Evolutionary conservation across 129 eudicot species (phyloP), one percentile per base, ranked within the genome.

Genomic region (Oenanthe sinensis): DNA sequence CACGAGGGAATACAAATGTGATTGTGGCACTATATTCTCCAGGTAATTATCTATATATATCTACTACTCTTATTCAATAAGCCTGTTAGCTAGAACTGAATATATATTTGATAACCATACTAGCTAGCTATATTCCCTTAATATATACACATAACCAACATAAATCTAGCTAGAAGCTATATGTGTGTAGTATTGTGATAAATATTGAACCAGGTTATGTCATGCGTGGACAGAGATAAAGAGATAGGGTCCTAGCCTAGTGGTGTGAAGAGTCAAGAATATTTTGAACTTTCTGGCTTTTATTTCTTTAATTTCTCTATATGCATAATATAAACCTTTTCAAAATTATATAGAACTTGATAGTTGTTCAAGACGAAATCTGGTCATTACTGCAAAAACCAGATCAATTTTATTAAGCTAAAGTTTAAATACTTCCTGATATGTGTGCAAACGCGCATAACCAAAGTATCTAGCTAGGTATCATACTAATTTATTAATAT

Each of bases 11-110:
- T 93, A 93, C 80, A 91, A 83, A 84, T 94, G 98, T 79, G 93
- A 90, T 81, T 94, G 98, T 37, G 98, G 98, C 45, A 94, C 97
- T 17, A 86, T 91, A 60, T 94, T 91, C 83, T 94, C 98, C 49
- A 85, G 98, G 98, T 90, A 86, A 78, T 40, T 3, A 33, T 67
- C 39, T 67, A 14, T 67, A 30, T 63, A 33, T 37, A 16, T 16
- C 24, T 2, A 5, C 24, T 22, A 5, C 24, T 17, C 19, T 50
- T 3, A 50, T 50, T 44, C 9, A 44, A 44, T 44, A 44, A 44
- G 46, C 46, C 11, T 49, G 55, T 22, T 49, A 49, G 5, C 55
- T 49, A 49, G 5, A 49, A 49, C 55, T 49, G 55, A 3, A 49
- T 13, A 3, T 17, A 44, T 47, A 12, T 48, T 2, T 48, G 42